Percentiles rank a stretch among this genome's conserved stretches.
Conservation (phyloP, 148 eudicot species). For the Rhododendron mucronatum region DNA sequence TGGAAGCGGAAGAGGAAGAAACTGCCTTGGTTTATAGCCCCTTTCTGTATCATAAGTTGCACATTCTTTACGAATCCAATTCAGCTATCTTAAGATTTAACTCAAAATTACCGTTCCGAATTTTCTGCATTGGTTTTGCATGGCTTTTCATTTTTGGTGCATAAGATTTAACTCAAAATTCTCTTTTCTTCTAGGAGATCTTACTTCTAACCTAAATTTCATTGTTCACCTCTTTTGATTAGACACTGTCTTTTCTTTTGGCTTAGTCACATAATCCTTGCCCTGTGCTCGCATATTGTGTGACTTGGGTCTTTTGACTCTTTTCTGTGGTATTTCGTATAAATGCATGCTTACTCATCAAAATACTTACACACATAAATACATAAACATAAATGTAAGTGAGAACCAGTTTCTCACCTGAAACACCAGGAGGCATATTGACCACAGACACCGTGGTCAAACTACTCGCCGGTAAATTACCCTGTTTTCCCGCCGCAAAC, state of each 20-base stretch:
- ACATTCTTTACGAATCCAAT: neutral
- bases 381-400: neutral
- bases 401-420: slow-evolving; percentile 28
- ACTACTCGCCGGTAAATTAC: slow-evolving; percentile 30
- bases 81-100: neutral
- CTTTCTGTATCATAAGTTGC: neutral
- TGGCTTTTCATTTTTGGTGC: neutral
- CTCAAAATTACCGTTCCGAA: neutral
- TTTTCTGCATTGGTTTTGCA: too few relatives aligned
- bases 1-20: neutral
- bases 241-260: neutral
- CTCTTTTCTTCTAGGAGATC: neutral
- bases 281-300: neutral
- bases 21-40: neutral
- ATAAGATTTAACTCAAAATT: too few relatives aligned
- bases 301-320: neutral
- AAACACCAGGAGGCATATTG: slow-evolving; percentile 28
- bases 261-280: neutral
- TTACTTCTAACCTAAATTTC: neutral
- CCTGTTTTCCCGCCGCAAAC: slow-evolving; percentile 33
- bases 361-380: neutral
- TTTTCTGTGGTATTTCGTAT: neutral
- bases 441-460: slow-evolving; percentile 47
- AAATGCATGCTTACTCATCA: neutral
- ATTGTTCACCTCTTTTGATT: neutral